Evolutionary conservation across 2,329 filamentous ascomycete species (phyloP), one percentile per base, ranked within the genome.

Genomic region (Trichoderma pleuroti): DNA sequence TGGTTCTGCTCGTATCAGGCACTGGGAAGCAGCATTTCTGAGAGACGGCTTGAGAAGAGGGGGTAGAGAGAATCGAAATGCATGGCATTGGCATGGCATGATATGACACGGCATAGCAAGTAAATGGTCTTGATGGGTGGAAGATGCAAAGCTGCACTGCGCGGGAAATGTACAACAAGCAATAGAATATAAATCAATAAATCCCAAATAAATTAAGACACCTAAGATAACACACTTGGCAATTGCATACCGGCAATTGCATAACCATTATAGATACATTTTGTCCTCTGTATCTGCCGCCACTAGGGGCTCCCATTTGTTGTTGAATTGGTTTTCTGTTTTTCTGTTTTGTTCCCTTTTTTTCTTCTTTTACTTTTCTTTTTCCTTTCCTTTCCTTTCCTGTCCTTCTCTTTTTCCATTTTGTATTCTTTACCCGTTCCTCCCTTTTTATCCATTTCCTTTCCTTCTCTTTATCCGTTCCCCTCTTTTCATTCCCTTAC

Each of bases 1-100:
- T 93, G 12, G 86, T 97, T 18, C 79, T 98, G 77, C 82, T 98
- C 63, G 92, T 98, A 11, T 90, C 88, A 70, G 92, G 92, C 1
- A 84, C 81, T 8, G 80, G 81, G 52, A 78, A 77, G 73, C 70
- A 69, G 57, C 24, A 26, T 6, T 62, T 34, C 36, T 68, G 28
- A 57, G 11, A n/a, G n/a, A 66, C 9, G 3, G 26, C 4, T 10
- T n/a, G 24, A 24, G 3, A 26, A 39, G 10, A 24, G 28, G 24
- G 32, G 30, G 10, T 11, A 34, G 39, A 54, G 30, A 18, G 5
- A 1, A 49, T 16, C n/a, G 11, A 30, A 30, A 24, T 32, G 32
- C 34, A 42, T 61, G 24, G 24, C 14, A 61, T 42, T 61, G 59
- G 32, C 32, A 36, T 36, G 34, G 39, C 39, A 42, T n/a, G 1